Percentiles rank a stretch among this genome's conserved stretches.
These are phyloP conservation scores for Penicillium concentricum DNA, from an alignment of 2,329 filamentous ascomycete species.

Conservation along the genomic window DNA sequence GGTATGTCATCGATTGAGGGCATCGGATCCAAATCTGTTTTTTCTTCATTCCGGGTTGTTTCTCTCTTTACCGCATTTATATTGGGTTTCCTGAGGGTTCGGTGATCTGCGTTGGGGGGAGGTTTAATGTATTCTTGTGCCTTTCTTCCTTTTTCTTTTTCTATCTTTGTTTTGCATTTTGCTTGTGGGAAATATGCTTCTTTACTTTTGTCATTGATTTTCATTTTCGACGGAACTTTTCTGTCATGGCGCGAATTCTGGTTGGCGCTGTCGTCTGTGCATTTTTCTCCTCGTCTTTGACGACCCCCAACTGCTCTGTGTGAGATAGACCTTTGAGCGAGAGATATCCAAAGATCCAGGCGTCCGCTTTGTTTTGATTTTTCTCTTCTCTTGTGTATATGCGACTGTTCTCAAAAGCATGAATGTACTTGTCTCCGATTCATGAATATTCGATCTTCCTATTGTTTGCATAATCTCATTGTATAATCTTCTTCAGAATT, in stretches of 20 bases:
- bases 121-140: slow-evolving; percentile 27
- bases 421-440: slow-evolving; percentile 15
- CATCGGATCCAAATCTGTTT: slow-evolving; percentile 12
- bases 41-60: slow-evolving; percentile 19
- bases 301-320: slow-evolving; percentile 32
- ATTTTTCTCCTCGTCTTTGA: slow-evolving; percentile 32
- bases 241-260: slow-evolving; percentile 36
- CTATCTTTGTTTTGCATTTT: slow-evolving; percentile 14
- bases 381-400: slow-evolving; percentile 13
- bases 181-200: slow-evolving; percentile 14
- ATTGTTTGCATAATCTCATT: slow-evolving; percentile 7
- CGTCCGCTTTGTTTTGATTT: slow-evolving; percentile 25
- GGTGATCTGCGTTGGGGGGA: slow-evolving; percentile 23
- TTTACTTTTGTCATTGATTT: slow-evolving; percentile 14
- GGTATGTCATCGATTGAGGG: slow-evolving; percentile 13
- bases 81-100: slow-evolving; percentile 23
- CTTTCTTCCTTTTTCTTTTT: slow-evolving; percentile 17
- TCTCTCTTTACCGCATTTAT: slow-evolving; percentile 19
- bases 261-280: slow-evolving; percentile 37
- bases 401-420: slow-evolving; percentile 14
- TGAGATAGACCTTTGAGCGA: slow-evolving; percentile 42
- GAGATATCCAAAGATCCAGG: slow-evolving; percentile 43
- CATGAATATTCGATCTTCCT: slow-evolving; percentile 7
- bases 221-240: slow-evolving; percentile 20
- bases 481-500: not conserved